Evolutionary conservation across 352 stramenopile species (phyloP), one percentile per base, ranked within the genome.

Genomic region (Ophiocytium majus): DNA sequence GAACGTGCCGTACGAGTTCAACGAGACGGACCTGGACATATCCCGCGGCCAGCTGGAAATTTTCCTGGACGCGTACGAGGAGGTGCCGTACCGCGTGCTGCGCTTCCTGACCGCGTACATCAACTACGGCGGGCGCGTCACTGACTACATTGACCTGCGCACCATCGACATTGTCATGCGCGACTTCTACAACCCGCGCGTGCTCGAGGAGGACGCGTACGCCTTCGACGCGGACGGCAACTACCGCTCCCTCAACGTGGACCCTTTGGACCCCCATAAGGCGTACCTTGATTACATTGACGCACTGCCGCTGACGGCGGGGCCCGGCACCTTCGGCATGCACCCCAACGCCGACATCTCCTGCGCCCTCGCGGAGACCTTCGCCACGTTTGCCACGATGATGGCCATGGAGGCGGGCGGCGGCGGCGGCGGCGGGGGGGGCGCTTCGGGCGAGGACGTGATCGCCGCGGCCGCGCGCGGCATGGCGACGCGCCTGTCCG

Each of bases 1-100:
- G 95, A 98, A 98, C 86, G 97, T 98, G 37, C 95, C 95, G 14
- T 98, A 98, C 91, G 94, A 97, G 82, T 98, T 98, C 86, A 98
- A 98, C 84, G 94, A 98, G 74, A 98, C 95, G 0, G 95, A 98
- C 86, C 90, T 98, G 64, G 94, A 95, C 75, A 98, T 98, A 85
- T 95, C 91, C 63, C 96, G 95, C 81, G 92, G 92, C 1, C 94
- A 98, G 85, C 88, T 98, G 0, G 89, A 93, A 76, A 96, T 98
- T 91, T 98, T 92, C 86, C 82, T 97, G 10, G 94, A 97, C 81
- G 92, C 95, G 84, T 94, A 94, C 32, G 92, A 96, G 37, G 93
- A 96, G 66, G 96, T 98, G 57, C 92, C 91, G n/a, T 93, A 91
- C 80, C 80, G 87, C 57, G 94, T 98, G 57, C 89, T 98, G 9